phyloP scores from a whole-genome alignment of 2,329 filamentous ascomycete genomes.

The Neofusicoccum ribis region DNA sequence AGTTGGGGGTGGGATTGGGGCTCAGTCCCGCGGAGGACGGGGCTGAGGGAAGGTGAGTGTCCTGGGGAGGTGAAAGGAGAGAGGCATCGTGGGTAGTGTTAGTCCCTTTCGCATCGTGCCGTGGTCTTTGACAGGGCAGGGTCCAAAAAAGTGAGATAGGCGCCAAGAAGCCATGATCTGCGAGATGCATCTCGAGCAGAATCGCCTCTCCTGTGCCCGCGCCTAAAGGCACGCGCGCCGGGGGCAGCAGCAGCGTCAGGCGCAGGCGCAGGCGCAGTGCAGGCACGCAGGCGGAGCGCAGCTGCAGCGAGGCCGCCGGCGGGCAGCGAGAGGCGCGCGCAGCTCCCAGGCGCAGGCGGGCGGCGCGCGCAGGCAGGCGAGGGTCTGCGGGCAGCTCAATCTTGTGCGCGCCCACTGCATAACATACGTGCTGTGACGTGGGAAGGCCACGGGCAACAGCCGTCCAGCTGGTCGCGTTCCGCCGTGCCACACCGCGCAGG shows the following conservation, averaged over 20 bases:
- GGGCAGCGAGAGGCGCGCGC: background rate
- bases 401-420: slow-evolving; percentile 3
- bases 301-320: background rate
- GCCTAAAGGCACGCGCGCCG: background rate
- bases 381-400: slow-evolving; percentile 1
- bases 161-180: slow-evolving; percentile 20
- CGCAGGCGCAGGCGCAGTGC: background rate
- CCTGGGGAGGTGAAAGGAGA: slow-evolving; percentile 43
- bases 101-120: slow-evolving; percentile 20
- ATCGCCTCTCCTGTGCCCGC: slow-evolving; percentile 16
- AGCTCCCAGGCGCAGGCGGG: background rate
- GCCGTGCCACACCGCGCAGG: slow-evolving; percentile 5
- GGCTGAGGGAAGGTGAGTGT: slow-evolving; percentile 48
- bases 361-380: background rate
- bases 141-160: slow-evolving; percentile 21
- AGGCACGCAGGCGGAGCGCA: background rate
- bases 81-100: slow-evolving; percentile 33
- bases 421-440: slow-evolving; percentile 17
- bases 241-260: background rate
- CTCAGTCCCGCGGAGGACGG: slow-evolving; percentile 54
- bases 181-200: slow-evolving; percentile 19
- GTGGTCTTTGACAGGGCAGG: slow-evolving; percentile 21
- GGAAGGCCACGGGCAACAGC: background rate
- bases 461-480: slow-evolving; percentile 2
- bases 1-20: slow-evolving; percentile 21